A percentile compares a stretch with the other conserved stretches of the same genome.
Evolutionary conservation across 129 eudicot species (phyloP).

Genomic region (Kitagawia praeruptora): DNA sequence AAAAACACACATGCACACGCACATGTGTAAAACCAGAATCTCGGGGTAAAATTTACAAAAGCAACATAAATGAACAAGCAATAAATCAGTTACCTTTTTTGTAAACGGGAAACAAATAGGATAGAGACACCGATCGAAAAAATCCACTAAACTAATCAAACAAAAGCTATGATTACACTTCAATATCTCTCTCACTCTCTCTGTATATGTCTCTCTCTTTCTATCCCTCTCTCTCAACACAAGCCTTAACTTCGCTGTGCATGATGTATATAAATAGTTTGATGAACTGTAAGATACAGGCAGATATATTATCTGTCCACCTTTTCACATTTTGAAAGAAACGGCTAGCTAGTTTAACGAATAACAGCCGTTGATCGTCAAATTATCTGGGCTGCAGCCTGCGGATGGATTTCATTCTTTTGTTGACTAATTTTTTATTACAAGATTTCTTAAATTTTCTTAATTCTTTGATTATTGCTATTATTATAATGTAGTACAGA

Average conservation of each 20-base stretch:
- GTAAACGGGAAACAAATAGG: not conserved
- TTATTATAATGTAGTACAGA: no score
- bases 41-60: not conserved
- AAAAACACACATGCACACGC: not conserved
- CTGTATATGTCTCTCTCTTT: not conserved
- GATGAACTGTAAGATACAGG: no score
- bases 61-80: not conserved
- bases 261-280: no score
- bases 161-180: constrained; percentile 9
- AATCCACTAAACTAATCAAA: not conserved
- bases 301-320: no score
- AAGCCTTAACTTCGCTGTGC: no score
- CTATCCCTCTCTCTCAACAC: not conserved
- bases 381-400: not conserved
- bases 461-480: no score
- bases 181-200: constrained; percentile 19
- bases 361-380: not conserved
- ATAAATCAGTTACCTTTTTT: not conserved
- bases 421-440: no score
- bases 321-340: not conserved
- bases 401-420: no score
- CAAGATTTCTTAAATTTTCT: no score
- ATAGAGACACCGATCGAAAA: constrained; percentile 22
- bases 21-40: not conserved
- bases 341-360: not conserved